Base-by-base conservation (phyloP, 176 grass and related monocot genomes). In the Lolium perenne region DNA sequence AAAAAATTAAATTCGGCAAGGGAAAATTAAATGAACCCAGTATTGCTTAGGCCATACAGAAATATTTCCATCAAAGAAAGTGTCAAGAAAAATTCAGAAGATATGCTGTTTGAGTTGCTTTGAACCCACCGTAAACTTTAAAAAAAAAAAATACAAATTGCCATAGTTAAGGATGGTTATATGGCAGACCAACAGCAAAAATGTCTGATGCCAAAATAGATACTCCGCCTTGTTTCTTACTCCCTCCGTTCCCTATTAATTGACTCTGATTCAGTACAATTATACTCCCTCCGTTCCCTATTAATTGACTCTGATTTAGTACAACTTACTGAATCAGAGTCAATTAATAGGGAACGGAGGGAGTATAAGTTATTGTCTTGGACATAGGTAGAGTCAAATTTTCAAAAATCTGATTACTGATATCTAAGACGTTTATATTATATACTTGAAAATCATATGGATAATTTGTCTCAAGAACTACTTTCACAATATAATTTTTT, bases 1-100 rank as follows among this genome's bases (percentile, higher is more conserved):
- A 74, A 18, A 74, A 74, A 47, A 50, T 74, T 75, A 46, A 74
- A 65, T 38, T 85, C 18, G 75, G 13, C 75, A 74, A 16, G 85
- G 7, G 13, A 18, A 12, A 78, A 79, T 41, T 72, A 12, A 21
- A 47, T 66, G 13, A 61, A 10, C 9, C 10, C 18, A 88, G 23
- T 70, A 59, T 83, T 70, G 32, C 68, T 80, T 62, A 80, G 17
- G 17, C 21, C 38, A 75, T 67, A 55, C 15, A 65, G 10, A 55
- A 87, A 82, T 35, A 55, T 50, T 57, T 57, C 57, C 7, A n/a
- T 56, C n/a, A 48, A 80, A 29, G 32, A 10, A 58, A 53, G 74
- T 63, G 4, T 13, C 71, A 78, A 66, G 7, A 77, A 14, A 69
- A 50, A 65, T 74, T 63, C 9, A 32, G 17, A 73, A 63, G 11